phyloP scores from a whole-genome alignment of 202 grass and related monocot genomes.

The Carex sylvatica region DNA sequence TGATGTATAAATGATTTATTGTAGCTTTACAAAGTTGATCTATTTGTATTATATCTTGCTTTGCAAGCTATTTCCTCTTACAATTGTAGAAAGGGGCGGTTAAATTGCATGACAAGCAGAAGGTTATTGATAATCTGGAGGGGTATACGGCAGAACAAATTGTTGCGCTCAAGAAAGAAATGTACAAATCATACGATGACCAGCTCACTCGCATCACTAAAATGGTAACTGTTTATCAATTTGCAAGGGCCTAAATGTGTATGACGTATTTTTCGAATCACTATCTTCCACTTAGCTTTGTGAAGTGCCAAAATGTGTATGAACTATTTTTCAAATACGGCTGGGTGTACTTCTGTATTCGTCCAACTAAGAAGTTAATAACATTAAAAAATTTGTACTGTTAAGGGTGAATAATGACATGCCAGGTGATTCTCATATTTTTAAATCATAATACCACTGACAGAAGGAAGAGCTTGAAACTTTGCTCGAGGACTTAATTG shows the following conservation, averaged over 20 bases:
- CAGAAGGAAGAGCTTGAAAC: background rate
- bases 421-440: background rate
- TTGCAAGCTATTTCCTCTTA: background rate
- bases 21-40: background rate
- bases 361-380: background rate
- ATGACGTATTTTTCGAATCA: background rate
- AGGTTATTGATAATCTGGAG: constrained; percentile 37
- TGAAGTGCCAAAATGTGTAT: background rate
- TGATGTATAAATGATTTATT: background rate
- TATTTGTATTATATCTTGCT: background rate
- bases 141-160: constrained; percentile 81
- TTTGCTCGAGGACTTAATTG: background rate
- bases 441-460: background rate
- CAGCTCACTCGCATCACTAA: constrained; percentile 73
- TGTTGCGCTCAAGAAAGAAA: constrained; percentile 61
- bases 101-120: constrained; percentile 59
- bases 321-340: background rate
- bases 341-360: background rate
- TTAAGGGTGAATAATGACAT: background rate
- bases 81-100: constrained; percentile 38
- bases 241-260: background rate
- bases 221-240: constrained; percentile 53
- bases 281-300: background rate
- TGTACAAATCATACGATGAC: constrained; percentile 68
- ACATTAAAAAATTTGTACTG: background rate